Conservation (phyloP, 306 rosid genomes). For the Carpinus viminea region DNA sequence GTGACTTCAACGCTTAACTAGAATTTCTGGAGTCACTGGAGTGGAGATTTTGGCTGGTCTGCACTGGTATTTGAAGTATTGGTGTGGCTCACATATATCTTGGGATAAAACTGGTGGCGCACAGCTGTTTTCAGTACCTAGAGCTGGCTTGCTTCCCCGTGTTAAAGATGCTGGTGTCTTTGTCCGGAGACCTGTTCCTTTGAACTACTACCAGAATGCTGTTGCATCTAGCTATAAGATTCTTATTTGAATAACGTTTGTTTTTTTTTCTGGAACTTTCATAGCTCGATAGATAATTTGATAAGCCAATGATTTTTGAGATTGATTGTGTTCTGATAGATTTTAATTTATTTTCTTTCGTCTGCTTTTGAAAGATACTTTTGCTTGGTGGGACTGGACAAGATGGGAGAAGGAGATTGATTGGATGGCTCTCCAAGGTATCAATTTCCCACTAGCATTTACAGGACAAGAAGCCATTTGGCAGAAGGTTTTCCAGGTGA, state of each 20-base stretch:
- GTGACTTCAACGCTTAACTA: slow-evolving; percentile 27
- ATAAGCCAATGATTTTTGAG: too few relatives aligned
- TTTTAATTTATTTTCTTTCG: slow-evolving; percentile 26
- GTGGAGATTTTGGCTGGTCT: slow-evolving; percentile 82
- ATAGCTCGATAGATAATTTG: too few relatives aligned
- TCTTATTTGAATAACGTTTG: slow-evolving; percentile 17
- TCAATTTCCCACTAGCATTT: slow-evolving; percentile 83
- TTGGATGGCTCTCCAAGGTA: slow-evolving; percentile 95
- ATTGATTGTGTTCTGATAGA: neutral
- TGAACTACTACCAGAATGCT: slow-evolving; percentile 92
- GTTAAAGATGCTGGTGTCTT: slow-evolving; percentile 48
- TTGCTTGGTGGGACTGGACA: slow-evolving; percentile 95
- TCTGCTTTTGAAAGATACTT: slow-evolving; percentile 58
- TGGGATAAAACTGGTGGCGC: slow-evolving; percentile 94
- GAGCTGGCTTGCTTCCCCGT: slow-evolving; percentile 56
- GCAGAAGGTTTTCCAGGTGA: slow-evolving; percentile 81
- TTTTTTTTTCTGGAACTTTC: neutral
- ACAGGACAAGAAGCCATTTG: slow-evolving; percentile 96
- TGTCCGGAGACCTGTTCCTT: slow-evolving; percentile 70
- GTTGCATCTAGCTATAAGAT: slow-evolving; percentile 89
- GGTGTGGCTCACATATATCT: slow-evolving; percentile 78
- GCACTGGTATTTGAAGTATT: slow-evolving; percentile 79
- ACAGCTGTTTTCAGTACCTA: slow-evolving; percentile 63
- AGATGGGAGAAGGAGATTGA: slow-evolving; percentile 97
- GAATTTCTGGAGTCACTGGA: slow-evolving; percentile 72